Evolutionary conservation across 1,139 yeast species (phyloP).

Genomic region (Diutina scorzettiae): DNA sequence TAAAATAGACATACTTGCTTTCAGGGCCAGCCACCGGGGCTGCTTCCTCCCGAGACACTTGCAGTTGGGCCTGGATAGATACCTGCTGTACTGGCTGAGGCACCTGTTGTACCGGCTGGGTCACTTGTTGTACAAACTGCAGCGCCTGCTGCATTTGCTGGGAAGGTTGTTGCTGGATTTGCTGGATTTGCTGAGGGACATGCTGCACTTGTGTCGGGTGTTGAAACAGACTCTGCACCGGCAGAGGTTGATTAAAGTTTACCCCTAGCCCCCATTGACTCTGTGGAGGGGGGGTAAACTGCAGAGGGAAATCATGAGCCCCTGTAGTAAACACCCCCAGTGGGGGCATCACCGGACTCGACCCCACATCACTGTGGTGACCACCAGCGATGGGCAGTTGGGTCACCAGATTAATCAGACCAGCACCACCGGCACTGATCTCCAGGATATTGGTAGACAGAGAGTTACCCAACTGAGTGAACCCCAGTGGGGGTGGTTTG

Average conservation of each 20-base stretch:
- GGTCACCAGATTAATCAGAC: conserved; percentile 3
- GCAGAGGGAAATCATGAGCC: background rate
- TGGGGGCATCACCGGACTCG: background rate
- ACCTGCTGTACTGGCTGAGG: too few relatives aligned
- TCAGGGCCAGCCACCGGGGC: background rate
- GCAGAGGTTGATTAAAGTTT: background rate
- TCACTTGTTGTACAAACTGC: background rate
- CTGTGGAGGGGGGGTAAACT: background rate
- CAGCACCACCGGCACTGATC: conserved; percentile 11
- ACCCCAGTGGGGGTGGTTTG: conserved; percentile 27
- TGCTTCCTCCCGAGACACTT: too few relatives aligned
- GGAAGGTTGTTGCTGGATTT: background rate
- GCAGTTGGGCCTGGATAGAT: too few relatives aligned
- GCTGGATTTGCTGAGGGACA: background rate
- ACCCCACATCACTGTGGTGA: background rate
- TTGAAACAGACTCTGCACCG: background rate
- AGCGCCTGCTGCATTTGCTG: background rate
- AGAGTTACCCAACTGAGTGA: conserved; percentile 31
- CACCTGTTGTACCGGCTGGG: too few relatives aligned
- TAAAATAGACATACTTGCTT: conserved; percentile 54
- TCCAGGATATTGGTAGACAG: conserved; percentile 31
- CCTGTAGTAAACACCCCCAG: background rate
- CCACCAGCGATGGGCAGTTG: background rate
- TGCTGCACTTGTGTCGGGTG: too few relatives aligned
- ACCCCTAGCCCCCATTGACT: conserved; percentile 1